Evolutionary conservation across 2,329 filamentous ascomycete species (phyloP), one percentile per base, ranked within the genome.

Genomic region (Fusarium xyrophilum): DNA sequence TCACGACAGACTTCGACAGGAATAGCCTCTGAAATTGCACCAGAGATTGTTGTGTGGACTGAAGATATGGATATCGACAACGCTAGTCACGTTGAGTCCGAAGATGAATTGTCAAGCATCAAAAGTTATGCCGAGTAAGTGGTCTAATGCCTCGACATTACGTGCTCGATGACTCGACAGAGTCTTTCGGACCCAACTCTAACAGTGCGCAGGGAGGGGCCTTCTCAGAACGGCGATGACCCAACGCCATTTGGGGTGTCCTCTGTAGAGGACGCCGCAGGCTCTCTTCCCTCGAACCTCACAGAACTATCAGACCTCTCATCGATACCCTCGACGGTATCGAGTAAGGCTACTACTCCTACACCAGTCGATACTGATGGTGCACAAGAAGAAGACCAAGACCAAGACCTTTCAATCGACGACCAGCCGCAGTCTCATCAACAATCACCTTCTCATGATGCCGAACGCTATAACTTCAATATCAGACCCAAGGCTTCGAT

Each of bases 401-500:
- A 54, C 32, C 60, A 63, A 62, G 67, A 68, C 74, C 75, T 70
- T 32, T 48, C 46, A 43, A 47, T 43, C 42, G 64, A 69, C 7
- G 70, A 73, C 21, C 69, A 66, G 27, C 52, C 65, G 17, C 56
- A 53, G 32, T 54, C 57, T 15, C 64, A 68, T 42, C 63, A 67
- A 50, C 68, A 75, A 32, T 71, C 71, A 21, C 70, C 74, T 11
- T 75, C 75, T 60, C 72, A 70, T 58, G 76, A 77, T 52, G 69
- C 75, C 61, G 78, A 80, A 55, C 75, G 77, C 30, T 75, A 80
- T 35, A 78, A 74, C 35, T 88, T 85, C 76, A 86, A 89, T 72
- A 87, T 91, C 63, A 86, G 86, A 40, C 91, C 93, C 15, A 93
- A 89, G 73, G 92, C 93, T 11, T 97, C 95, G 19, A 94, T 99